Evolutionary conservation across 2,329 filamentous ascomycete species (phyloP).

Genomic region (Escovopsis sp.): DNA sequence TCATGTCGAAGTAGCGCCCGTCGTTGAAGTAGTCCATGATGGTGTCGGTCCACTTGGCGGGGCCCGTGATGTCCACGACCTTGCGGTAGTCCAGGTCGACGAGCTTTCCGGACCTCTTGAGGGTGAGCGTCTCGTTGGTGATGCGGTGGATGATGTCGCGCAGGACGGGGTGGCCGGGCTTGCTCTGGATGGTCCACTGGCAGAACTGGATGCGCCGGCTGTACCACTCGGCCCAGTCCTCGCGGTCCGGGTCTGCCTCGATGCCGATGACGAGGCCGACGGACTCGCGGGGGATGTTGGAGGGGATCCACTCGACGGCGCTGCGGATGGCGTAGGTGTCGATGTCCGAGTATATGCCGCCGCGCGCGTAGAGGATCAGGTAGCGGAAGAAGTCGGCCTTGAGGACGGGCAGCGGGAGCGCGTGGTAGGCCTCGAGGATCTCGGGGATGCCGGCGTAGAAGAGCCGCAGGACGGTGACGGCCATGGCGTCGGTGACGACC

Average conservation of each 20-base stretch:
- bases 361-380: conserved; percentile 47
- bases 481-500: conserved; percentile 85
- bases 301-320: conserved; percentile 76
- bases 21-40: conserved; percentile 94
- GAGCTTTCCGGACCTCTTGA: conserved; percentile 55
- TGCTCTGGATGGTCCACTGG: conserved; percentile 96
- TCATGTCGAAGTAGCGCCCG: conserved; percentile 72
- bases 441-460: conserved; percentile 75
- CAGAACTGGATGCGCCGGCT: conserved; percentile 94
- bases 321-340: conserved; percentile 77
- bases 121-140: conserved; percentile 63
- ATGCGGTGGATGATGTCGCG: conserved; percentile 78
- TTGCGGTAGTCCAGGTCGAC: conserved; percentile 47
- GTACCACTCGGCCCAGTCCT: conserved; percentile 93
- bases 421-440: conserved; percentile 60
- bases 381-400: conserved; percentile 73
- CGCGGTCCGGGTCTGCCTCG: conserved; percentile 85
- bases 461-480: conserved; percentile 65
- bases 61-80: conserved; percentile 88
- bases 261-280: conserved; percentile 88
- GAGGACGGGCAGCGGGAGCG: conserved; percentile 58
- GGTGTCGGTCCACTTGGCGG: conserved; percentile 84
- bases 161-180: conserved; percentile 84
- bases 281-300: conserved; percentile 57
- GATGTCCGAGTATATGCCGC: conserved; percentile 72